Evolutionary conservation across 2,329 filamentous ascomycete genomes (phyloP).

Genomic region (Thelonectria blattea): DNA sequence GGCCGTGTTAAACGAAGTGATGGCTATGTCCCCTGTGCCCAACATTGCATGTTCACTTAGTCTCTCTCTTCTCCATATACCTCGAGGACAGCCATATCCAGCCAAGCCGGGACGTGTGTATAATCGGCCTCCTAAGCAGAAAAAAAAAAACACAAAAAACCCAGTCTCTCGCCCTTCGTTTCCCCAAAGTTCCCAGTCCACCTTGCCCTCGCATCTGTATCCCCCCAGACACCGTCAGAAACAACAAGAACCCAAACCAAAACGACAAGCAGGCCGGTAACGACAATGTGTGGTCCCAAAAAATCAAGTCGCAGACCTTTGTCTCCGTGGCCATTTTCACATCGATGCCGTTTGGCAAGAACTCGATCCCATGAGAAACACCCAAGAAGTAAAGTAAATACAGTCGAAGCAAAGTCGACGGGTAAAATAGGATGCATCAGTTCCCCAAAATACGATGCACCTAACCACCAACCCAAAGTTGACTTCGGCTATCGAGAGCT

Average conservation of each 20-base stretch:
- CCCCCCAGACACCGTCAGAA: neutral
- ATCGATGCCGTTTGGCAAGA: conserved; percentile 5
- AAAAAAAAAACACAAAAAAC: neutral
- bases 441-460: neutral
- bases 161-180: neutral
- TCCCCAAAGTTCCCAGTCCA: neutral
- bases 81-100: neutral
- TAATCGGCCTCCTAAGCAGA: conserved; percentile 1
- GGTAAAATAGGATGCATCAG: conserved; percentile 1
- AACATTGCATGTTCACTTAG: conserved; percentile 3
- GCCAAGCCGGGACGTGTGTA: neutral
- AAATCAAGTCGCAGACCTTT: too few relatives aligned
- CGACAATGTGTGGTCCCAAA: too few relatives aligned
- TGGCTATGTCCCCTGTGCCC: neutral
- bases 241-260: neutral
- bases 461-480: neutral
- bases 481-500: neutral
- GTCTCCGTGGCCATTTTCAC: neutral
- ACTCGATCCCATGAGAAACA: conserved; percentile 13
- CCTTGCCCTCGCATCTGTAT: neutral
- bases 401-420: conserved; percentile 9
- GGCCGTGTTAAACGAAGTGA: too few relatives aligned
- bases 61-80: conserved; percentile 2
- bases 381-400: conserved; percentile 16
- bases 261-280: neutral